phyloP scores from a whole-genome alignment of 208 protist species.

The Crithidia acanthocephali region DNA sequence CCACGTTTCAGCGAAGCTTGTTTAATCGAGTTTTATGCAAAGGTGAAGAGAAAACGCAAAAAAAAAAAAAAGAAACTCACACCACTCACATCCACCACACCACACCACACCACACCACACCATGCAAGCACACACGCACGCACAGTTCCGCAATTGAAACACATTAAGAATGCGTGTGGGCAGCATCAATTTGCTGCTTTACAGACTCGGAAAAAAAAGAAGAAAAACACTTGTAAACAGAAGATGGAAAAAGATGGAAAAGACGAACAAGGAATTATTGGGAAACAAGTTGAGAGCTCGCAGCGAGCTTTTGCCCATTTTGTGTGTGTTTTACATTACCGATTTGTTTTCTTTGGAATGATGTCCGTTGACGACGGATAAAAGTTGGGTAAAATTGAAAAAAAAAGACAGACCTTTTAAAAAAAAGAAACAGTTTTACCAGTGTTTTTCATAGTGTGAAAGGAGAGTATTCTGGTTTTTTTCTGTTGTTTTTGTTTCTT shows the following conservation, averaged over 20 bases:
- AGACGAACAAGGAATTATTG: not conserved
- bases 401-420: slow-evolving; percentile 6
- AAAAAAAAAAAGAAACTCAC: no score
- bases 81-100: no score
- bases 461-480: not conserved
- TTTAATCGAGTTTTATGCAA: no score
- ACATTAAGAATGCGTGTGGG: not conserved
- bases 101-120: no score
- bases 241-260: slow-evolving; percentile 8
- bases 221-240: slow-evolving; percentile 6
- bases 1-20: no score
- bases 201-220: not conserved
- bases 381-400: not conserved
- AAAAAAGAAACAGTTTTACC: not conserved
- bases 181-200: not conserved
- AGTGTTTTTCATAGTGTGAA: no score
- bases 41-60: no score
- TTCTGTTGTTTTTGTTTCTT: no score
- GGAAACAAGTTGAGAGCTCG: not conserved
- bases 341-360: slow-evolving; percentile 6
- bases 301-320: not conserved
- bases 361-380: not conserved
- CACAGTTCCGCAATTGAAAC: no score
- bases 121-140: no score
- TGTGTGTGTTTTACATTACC: not conserved